Conservation (phyloP, 2,329 filamentous ascomycete genomes). For the Claviceps citrina region DNA sequence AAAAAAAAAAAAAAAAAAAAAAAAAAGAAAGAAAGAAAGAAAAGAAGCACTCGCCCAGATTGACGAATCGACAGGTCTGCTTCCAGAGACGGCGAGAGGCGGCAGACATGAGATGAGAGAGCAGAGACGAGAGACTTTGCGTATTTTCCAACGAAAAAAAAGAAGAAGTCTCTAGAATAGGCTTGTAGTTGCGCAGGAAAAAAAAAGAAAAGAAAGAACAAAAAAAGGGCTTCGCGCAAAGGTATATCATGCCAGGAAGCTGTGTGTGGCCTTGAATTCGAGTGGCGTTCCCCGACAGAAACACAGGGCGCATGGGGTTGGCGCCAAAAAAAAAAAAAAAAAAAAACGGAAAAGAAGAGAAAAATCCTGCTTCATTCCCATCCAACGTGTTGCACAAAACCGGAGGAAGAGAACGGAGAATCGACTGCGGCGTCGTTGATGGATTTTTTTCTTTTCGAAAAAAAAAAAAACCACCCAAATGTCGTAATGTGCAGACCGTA, state of each 20-base stretch:
- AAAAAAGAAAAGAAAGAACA: background rate
- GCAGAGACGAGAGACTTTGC: background rate
- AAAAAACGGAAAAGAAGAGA: too few species aligned
- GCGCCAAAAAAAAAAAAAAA: too few species aligned
- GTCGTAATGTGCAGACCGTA: conserved; percentile 10
- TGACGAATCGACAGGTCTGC: too few species aligned
- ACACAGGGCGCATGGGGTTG: background rate
- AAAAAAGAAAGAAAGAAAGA: too few species aligned
- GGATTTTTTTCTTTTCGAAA: too few species aligned
- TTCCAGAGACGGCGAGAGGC: too few species aligned
- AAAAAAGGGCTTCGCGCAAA: background rate
- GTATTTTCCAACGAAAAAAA: conserved; percentile 3
- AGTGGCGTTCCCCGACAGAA: background rate
- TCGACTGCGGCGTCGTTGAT: conserved; percentile 3
- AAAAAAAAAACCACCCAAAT: conserved; percentile 5
- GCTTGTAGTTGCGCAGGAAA: background rate
- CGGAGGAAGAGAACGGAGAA: conserved; percentile 1
- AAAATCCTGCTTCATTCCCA: background rate
- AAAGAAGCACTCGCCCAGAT: too few species aligned
- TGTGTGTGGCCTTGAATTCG: background rate
- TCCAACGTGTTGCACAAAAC: background rate
- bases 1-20: too few species aligned
- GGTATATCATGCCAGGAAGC: background rate
- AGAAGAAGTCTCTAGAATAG: background rate
- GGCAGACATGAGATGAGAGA: too few species aligned